Evolutionary conservation across 2,329 filamentous ascomycete genomes (phyloP).

Genomic region (Pseudocercospora vitis): DNA sequence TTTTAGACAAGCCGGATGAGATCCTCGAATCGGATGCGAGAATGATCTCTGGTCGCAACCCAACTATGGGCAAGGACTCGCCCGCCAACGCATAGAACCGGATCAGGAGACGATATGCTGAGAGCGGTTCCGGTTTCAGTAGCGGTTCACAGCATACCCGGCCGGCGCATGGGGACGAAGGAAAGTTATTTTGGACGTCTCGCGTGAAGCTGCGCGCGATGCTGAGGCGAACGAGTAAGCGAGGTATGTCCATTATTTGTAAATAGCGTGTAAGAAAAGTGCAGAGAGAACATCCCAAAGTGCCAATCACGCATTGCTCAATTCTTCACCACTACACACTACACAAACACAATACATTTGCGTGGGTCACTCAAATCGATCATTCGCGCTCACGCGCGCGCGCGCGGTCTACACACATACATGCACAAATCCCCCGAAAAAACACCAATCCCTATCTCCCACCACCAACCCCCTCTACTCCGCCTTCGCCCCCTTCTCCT

Average conservation of each 20-base stretch:
- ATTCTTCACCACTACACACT: not conserved
- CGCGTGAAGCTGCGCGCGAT: too few species aligned
- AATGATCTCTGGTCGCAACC: constrained; percentile 20
- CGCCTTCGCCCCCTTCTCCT: too few species aligned
- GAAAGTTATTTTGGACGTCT: not conserved
- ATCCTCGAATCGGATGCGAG: constrained; percentile 21
- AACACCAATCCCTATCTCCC: too few species aligned
- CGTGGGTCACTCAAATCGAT: too few species aligned
- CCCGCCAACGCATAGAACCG: constrained; percentile 29
- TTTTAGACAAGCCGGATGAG: constrained; percentile 26
- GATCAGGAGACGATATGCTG: too few species aligned
- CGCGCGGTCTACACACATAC: too few species aligned
- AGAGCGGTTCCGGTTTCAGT: not conserved
- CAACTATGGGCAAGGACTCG: constrained; percentile 22
- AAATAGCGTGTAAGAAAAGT: not conserved
- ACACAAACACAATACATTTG: too few species aligned
- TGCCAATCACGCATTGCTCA: too few species aligned
- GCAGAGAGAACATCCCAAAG: not conserved
- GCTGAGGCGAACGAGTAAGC: too few species aligned
- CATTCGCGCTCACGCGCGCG: too few species aligned
- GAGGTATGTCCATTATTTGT: not conserved
- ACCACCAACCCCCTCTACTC: too few species aligned
- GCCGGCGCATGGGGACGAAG: not conserved
- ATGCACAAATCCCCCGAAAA: too few species aligned
- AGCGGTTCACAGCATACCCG: not conserved